Conservation (phyloP, 176 grass and related monocot genomes). For the Carex pumila region DNA sequence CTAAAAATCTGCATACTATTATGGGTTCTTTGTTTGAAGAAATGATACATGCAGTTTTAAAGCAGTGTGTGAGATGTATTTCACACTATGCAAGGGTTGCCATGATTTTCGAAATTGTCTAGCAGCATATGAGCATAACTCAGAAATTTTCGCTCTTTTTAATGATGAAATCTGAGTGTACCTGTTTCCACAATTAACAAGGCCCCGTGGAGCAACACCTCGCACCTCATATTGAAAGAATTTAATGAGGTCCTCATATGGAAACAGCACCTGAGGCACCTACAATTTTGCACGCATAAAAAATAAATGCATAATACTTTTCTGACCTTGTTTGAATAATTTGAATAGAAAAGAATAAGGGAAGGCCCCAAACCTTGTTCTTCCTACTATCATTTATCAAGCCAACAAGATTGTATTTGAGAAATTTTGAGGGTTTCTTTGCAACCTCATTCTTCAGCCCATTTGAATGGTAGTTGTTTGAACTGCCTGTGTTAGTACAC, state of each 20-base stretch:
- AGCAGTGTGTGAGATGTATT: not conserved
- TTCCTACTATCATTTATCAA: constrained; percentile 96
- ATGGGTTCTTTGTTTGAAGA: not conserved
- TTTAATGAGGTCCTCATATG: constrained; percentile 86
- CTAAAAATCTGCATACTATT: not conserved
- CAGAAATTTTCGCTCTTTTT: not conserved
- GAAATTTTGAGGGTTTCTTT: constrained; percentile 74
- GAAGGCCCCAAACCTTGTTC: constrained; percentile 58
- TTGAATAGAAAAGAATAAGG: not conserved
- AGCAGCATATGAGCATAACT: not conserved
- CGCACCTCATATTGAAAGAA: constrained; percentile 85
- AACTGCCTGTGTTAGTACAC: constrained; percentile 34
- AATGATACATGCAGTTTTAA: not conserved
- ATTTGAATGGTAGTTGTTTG: constrained; percentile 36
- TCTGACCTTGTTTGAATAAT: not conserved
- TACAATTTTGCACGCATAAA: constrained; percentile 29
- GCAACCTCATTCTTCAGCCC: constrained; percentile 53
- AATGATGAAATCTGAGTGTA: constrained; percentile 18
- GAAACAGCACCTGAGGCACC: constrained; percentile 62
- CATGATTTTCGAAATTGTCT: not conserved
- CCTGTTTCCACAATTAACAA: constrained; percentile 99
- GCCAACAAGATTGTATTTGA: constrained; percentile 73
- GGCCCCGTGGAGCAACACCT: constrained; percentile 75
- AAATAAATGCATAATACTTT: constrained; percentile 20
- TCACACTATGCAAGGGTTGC: not conserved